Base-by-base conservation (phyloP, 176 grass and related monocot genomes). In the Musa beccarii region DNA sequence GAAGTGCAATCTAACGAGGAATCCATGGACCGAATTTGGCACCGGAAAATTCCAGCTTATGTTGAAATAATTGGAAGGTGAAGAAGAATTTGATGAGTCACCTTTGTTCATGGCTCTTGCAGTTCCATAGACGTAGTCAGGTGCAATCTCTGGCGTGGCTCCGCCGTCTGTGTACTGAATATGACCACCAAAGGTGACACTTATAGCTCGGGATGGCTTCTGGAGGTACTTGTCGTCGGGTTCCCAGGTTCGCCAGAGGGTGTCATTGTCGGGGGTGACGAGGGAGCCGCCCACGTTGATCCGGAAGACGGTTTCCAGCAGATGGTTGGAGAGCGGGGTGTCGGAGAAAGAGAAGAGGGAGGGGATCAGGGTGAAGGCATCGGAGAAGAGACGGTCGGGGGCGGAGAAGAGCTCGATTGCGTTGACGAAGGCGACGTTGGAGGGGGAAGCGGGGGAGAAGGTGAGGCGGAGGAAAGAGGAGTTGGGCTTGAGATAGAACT, bases 1-100 rank as follows among this genome's bases (percentile, higher is more conserved):
- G 75, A 91, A 96, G 62, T 96, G 92, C 22, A 91, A 78, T 54
- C 92, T 75, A 52, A 83, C 62, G 56, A 96, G 82, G 84, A 89
- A 96, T 25, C 51, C 72, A 10, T 13, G 9, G 76, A 64, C 7
- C 77, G 53, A 34, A 10, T 19, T 0, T 26, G 81, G 22, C 4
- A 82, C 82, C 9, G 63, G 69, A 49, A 96, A 92, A 14, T 50
- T 71, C 92, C 92, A 96, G 4, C 84, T 96, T 10, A 89, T 0
- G 43, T 96, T 96, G 71, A 96, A 79, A 34, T 89, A 65, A 2
- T 11, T 1, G 25, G 10, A 24, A 59, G 54, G 51, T 2, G 1
- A 55, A 63, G 21, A 53, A 43, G 0, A 2, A 10, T 0, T 1
- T 1, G 11, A 10, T 2, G 0, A 0, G 15, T 2, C 49, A 4